phyloP scores from a whole-genome alignment of 1,284 basidiomycete genomes.

The Tilletia walkeri region DNA sequence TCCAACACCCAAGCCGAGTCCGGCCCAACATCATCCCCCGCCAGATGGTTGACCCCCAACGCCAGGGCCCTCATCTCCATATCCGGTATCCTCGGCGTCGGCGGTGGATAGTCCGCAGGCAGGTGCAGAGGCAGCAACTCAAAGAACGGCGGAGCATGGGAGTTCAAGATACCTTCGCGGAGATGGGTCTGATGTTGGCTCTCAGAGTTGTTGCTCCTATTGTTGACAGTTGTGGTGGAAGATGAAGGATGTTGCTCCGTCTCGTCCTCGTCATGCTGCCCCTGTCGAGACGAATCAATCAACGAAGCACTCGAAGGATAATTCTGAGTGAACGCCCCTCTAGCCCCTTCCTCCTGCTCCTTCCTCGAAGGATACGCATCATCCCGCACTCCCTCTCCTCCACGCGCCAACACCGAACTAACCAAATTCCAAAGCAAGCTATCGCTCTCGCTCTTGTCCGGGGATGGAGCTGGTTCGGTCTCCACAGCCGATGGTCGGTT shows the following conservation, averaged over 20 bases:
- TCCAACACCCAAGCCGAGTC: slow-evolving; percentile 5
- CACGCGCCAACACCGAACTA: too few species aligned
- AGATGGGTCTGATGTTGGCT: neutral
- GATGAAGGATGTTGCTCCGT: neutral
- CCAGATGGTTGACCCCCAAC: slow-evolving; percentile 13
- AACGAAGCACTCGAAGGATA: too few species aligned
- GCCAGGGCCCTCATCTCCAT: slow-evolving; percentile 2
- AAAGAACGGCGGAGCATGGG: slow-evolving; percentile 6
- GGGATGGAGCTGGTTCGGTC: neutral
- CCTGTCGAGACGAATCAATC: too few species aligned
- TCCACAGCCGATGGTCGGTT: too few species aligned
- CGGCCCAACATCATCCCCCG: neutral
- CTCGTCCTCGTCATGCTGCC: too few species aligned
- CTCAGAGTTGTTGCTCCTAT: neutral
- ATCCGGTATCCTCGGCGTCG: slow-evolving; percentile 15
- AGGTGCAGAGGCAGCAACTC: slow-evolving; percentile 1
- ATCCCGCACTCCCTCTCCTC: too few species aligned
- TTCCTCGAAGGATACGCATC: too few species aligned
- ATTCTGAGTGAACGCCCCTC: too few species aligned
- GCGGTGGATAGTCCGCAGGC: slow-evolving; percentile 13
- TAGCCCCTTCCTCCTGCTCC: too few species aligned
- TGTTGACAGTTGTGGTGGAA: slow-evolving; percentile 2
- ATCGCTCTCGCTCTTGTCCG: neutral
- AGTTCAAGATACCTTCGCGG: neutral
- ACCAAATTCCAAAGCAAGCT: neutral